Evolutionary conservation across 208 protist species (phyloP).

Genomic region (Borovskyia barvae): DNA sequence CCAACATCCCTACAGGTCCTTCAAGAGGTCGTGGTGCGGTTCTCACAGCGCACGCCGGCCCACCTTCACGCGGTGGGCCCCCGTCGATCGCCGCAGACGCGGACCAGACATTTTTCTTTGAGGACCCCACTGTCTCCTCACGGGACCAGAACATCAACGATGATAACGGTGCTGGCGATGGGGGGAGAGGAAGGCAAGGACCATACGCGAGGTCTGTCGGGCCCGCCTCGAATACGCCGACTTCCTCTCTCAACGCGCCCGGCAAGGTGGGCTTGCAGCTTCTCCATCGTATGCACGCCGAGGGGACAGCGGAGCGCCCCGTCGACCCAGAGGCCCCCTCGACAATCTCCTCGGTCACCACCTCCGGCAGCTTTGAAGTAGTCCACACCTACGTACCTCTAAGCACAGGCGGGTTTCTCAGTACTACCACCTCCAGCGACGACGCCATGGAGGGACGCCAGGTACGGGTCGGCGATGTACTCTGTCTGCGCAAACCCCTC

Average conservation of each 20-base stretch:
- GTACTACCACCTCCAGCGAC: slow-evolving; percentile 21
- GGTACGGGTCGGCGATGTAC: slow-evolving; percentile 41
- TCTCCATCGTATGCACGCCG: slow-evolving; percentile 53
- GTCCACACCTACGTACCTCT: slow-evolving; percentile 79
- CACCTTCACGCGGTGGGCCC: too few relatives aligned
- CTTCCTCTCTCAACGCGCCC: slow-evolving; percentile 11
- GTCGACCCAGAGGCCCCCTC: not conserved
- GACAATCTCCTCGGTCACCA: too few relatives aligned
- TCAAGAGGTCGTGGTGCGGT: too few relatives aligned
- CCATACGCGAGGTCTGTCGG: not conserved
- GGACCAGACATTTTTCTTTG: too few relatives aligned
- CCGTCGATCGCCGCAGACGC: too few relatives aligned
- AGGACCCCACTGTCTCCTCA: too few relatives aligned
- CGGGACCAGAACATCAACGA: too few relatives aligned
- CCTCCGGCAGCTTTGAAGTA: slow-evolving; percentile 13
- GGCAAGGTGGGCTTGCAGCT: slow-evolving; percentile 40
- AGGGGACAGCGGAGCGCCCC: not conserved
- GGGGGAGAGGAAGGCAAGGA: too few relatives aligned
- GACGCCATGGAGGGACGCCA: slow-evolving; percentile 24
- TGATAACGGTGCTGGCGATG: too few relatives aligned
- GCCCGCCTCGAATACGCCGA: not conserved
- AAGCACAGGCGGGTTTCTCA: slow-evolving; percentile 76
- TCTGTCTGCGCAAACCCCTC: slow-evolving; percentile 17
- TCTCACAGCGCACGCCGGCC: too few relatives aligned
- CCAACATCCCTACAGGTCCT: not conserved